phyloP scores from a whole-genome alignment of 2,329 filamentous ascomycete species.

The Coleophoma cylindrospora region DNA sequence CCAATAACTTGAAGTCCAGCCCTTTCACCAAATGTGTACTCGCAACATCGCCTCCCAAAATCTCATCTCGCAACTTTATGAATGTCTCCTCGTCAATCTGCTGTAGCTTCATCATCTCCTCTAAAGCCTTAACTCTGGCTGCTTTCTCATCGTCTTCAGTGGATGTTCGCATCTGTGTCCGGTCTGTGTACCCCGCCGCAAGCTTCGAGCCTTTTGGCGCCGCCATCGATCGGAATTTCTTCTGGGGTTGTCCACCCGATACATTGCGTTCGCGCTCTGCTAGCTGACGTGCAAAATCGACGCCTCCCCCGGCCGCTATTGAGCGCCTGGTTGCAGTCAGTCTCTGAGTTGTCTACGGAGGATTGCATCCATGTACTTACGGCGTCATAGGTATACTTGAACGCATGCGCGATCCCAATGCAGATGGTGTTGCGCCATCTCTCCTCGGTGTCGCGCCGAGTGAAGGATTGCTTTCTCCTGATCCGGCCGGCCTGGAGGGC shows the following conservation, averaged over 20 bases:
- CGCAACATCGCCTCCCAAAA: conserved; percentile 74
- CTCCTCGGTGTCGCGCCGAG: conserved; percentile 28
- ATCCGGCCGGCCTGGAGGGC: conserved; percentile 29
- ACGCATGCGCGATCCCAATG: conserved; percentile 72
- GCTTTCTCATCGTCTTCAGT: conserved; percentile 50
- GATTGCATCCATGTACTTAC: conserved; percentile 42
- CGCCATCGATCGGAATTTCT: conserved; percentile 69
- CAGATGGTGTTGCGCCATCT: conserved; percentile 44
- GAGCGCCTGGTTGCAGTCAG: conserved; percentile 6
- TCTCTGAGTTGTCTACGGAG: conserved; percentile 2
- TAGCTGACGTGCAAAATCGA: conserved; percentile 80
- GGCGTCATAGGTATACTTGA: conserved; percentile 93
- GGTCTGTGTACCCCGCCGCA: conserved; percentile 77
- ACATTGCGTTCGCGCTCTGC: conserved; percentile 64
- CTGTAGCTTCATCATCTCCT: conserved; percentile 75
- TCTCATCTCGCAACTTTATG: conserved; percentile 67
- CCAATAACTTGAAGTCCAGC: conserved; percentile 76
- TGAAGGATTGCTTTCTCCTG: conserved; percentile 23
- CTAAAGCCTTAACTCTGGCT: conserved; percentile 69
- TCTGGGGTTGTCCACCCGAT: conserved; percentile 42
- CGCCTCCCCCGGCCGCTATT: conserved; percentile 30
- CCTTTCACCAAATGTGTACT: conserved; percentile 91
- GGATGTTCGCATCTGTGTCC: conserved; percentile 60
- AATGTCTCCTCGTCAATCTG: conserved; percentile 80
- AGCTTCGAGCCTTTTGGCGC: conserved; percentile 81